These are phyloP conservation scores for Podaxis carcinomalis DNA, from an alignment of 768 basidiomycete species.

Conservation along the genomic window DNA sequence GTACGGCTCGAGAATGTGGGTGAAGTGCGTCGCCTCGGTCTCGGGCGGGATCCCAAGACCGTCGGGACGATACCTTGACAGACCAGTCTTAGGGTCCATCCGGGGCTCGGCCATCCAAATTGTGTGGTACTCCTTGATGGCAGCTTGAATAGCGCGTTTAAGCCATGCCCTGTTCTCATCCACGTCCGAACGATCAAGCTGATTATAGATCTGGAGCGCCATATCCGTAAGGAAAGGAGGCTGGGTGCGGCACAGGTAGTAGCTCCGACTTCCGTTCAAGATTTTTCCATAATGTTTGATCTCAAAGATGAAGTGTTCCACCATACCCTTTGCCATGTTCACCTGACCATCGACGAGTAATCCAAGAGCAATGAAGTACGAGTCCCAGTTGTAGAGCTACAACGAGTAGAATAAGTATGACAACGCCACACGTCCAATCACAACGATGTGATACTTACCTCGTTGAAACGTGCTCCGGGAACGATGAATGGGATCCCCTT, in stretches of 20 bases:
- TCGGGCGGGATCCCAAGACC: conserved; percentile 97
- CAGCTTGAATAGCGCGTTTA: conserved; percentile 92
- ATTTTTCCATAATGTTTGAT: conserved; percentile 98
- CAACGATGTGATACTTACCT: conserved; percentile 44
- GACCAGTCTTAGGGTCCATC: conserved; percentile 89
- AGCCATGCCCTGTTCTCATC: conserved; percentile 86
- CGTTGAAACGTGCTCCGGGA: conserved; percentile 92
- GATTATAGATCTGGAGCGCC: conserved; percentile 96
- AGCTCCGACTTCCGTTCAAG: conserved; percentile 91
- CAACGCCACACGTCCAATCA: background rate
- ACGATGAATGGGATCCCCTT: conserved; percentile 97
- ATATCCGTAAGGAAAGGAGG: conserved; percentile 99
- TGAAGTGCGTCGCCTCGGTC: conserved; percentile 98
- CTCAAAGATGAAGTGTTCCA: conserved; percentile 99
- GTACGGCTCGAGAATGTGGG: conserved; percentile 93
- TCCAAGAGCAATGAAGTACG: conserved; percentile 91
- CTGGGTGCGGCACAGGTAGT: conserved; percentile 93
- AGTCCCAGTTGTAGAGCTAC: conserved; percentile 93
- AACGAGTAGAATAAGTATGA: conserved; percentile 8
- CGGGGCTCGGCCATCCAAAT: conserved; percentile 96
- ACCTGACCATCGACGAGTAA: conserved; percentile 93
- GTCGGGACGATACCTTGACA: conserved; percentile 91
- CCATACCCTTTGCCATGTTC: conserved; percentile 94
- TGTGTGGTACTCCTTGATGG: conserved; percentile 98
- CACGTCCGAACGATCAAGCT: conserved; percentile 81